These are phyloP conservation scores for Cucumis melo DNA, from an alignment of 306 rosid species.

Conservation along the genomic window DNA sequence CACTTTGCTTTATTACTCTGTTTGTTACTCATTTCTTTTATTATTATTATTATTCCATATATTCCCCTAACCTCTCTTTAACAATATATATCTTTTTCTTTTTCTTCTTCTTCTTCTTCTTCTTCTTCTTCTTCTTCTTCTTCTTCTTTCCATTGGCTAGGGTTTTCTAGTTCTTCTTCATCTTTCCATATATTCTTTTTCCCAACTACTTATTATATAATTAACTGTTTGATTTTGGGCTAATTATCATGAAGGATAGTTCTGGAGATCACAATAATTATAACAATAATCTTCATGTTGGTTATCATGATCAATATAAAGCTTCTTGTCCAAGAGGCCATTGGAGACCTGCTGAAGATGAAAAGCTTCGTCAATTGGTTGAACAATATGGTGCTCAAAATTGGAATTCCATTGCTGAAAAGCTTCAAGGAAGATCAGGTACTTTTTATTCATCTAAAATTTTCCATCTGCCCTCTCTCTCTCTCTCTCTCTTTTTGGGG, in stretches of 20 bases:
- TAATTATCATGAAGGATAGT: constrained; percentile 37
- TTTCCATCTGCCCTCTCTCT: too few relatives aligned
- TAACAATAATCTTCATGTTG: neutral
- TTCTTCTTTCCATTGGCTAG: neutral
- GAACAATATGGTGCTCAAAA: constrained; percentile 82
- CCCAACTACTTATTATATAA: too few relatives aligned
- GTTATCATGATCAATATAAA: constrained; percentile 39
- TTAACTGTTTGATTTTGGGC: neutral
- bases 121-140: constrained; percentile 18
- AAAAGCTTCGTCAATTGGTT: constrained; percentile 65
- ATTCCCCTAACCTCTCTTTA: too few relatives aligned
- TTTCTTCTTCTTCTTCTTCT: too few relatives aligned
- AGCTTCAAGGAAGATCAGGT: constrained; percentile 99
- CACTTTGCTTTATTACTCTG: constrained; percentile 26
- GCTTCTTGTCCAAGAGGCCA: constrained; percentile 63
- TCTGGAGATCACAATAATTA: constrained; percentile 6
- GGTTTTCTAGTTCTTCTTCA: constrained; percentile 1
- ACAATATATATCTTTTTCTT: too few relatives aligned
- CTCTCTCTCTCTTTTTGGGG: too few relatives aligned
- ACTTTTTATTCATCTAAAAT: too few relatives aligned
- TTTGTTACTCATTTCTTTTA: neutral
- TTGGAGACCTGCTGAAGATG: constrained; percentile 92
- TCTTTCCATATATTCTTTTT: too few relatives aligned
- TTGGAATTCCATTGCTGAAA: constrained; percentile 91
- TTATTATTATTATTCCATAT: neutral